phyloP scores from a whole-genome alignment of 2,329 filamentous ascomycete species.

The Aureobasidium melanogenum region DNA sequence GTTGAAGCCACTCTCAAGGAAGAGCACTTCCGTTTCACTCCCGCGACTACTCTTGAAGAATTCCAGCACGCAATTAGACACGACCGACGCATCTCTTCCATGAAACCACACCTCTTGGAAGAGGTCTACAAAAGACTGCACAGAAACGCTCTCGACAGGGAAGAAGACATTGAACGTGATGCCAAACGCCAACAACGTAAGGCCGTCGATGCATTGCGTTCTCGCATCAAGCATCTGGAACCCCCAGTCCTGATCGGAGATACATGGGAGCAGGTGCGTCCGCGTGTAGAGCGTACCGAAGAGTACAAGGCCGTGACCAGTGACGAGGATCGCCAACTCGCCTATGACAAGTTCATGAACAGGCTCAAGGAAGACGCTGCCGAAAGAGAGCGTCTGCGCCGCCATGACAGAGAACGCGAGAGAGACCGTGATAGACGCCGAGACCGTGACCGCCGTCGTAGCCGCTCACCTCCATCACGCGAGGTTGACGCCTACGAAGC shows the following conservation, averaged over 20 bases:
- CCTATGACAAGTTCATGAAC: constrained; percentile 86
- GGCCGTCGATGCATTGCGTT: constrained; percentile 74
- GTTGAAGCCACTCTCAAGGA: constrained; percentile 53
- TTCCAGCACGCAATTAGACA: constrained; percentile 74
- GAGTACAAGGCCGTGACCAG: constrained; percentile 77
- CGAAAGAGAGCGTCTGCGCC: constrained; percentile 43
- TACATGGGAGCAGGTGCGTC: constrained; percentile 79
- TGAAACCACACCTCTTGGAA: constrained; percentile 74
- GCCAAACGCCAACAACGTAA: constrained; percentile 79
- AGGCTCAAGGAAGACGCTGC: constrained; percentile 81
- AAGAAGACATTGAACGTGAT: constrained; percentile 73
- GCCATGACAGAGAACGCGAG: constrained; percentile 38
- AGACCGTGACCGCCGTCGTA: constrained; percentile 34
- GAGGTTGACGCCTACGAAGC: constrained; percentile 92
- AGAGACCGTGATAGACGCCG: constrained; percentile 29
- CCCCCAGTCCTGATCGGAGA: constrained; percentile 70
- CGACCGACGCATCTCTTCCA: constrained; percentile 84
- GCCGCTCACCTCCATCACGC: constrained; percentile 51
- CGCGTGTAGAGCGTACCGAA: constrained; percentile 67
- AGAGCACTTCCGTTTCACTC: constrained; percentile 20
- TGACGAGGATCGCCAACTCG: constrained; percentile 72
- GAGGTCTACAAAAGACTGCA: constrained; percentile 62
- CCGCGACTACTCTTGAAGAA: constrained; percentile 69
- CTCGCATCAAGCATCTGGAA: constrained; percentile 79
- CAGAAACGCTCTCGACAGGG: constrained; percentile 22